These are phyloP conservation scores for Gossypioides kirkii DNA, from an alignment of 345 rosid genomes.

Conservation along the genomic window DNA sequence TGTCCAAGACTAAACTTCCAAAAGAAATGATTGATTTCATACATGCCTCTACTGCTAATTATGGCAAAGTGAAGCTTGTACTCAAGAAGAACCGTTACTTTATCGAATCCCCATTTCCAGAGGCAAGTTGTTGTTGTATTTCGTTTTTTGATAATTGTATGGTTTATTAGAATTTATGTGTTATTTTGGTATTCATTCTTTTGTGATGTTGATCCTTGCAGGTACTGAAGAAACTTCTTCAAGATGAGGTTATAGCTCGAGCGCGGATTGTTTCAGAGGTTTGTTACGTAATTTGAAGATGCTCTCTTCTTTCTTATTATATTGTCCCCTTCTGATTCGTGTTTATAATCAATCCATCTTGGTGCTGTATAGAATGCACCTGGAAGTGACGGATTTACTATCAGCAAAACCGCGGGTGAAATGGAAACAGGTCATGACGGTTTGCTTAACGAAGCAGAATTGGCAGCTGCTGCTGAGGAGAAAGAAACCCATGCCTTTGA, in stretches of 20 bases:
- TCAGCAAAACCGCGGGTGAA: constrained; percentile 75
- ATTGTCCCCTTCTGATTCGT: background rate
- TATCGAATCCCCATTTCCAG: constrained; percentile 87
- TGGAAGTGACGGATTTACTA: constrained; percentile 58
- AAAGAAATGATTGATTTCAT: constrained; percentile 85
- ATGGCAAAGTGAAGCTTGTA: constrained; percentile 96
- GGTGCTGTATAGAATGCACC: constrained; percentile 30
- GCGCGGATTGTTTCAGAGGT: constrained; percentile 78
- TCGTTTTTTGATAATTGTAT: background rate
- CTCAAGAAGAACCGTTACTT: constrained; percentile 86
- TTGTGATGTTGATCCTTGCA: constrained; percentile 19
- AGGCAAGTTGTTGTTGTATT: constrained; percentile 38
- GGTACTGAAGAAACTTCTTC: constrained; percentile 80
- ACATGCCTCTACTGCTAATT: constrained; percentile 83
- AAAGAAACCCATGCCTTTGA: constrained; percentile 93
- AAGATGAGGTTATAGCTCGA: constrained; percentile 57
- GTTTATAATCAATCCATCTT: background rate
- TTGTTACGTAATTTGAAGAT: constrained; percentile 15
- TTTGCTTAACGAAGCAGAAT: constrained; percentile 75
- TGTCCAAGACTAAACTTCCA: constrained; percentile 91
- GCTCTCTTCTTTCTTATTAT: background rate
- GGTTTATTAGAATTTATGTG: background rate
- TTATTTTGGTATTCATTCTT: background rate
- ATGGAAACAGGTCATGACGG: constrained; percentile 52
- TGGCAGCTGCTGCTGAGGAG: constrained; percentile 91